These are phyloP conservation scores for Leptographium procerum DNA, from an alignment of 2,329 filamentous ascomycete genomes.

Conservation along the genomic window DNA sequence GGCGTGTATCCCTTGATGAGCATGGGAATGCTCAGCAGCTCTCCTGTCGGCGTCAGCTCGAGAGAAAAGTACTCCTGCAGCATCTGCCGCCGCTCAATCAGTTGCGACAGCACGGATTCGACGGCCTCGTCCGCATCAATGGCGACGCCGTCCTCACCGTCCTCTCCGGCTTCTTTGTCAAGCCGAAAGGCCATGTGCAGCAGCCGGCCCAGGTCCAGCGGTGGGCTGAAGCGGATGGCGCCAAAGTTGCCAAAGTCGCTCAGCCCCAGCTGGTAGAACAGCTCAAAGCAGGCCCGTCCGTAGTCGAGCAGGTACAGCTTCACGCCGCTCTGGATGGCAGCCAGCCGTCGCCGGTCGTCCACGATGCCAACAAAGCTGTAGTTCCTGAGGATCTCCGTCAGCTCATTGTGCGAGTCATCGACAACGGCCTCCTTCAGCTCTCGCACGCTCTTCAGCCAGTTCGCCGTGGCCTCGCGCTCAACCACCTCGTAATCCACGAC, in stretches of 20 bases:
- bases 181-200: constrained; percentile 61
- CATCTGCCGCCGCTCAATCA: constrained; percentile 74
- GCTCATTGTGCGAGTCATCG: constrained; percentile 67
- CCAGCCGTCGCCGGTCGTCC: constrained; percentile 74
- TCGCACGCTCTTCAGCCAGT: constrained; percentile 74
- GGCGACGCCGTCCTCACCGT: constrained; percentile 31
- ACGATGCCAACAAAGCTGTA: constrained; percentile 93
- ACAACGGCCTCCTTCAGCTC: constrained; percentile 72
- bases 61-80: constrained; percentile 86
- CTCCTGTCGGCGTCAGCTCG: constrained; percentile 65
- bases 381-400: constrained; percentile 77
- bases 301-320: constrained; percentile 92
- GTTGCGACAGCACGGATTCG: constrained; percentile 50
- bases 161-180: no score
- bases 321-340: constrained; percentile 85
- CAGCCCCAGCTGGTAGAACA: constrained; percentile 89
- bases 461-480: constrained; percentile 57
- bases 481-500: constrained; percentile 53
- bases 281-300: constrained; percentile 73
- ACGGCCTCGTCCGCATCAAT: constrained; percentile 58
- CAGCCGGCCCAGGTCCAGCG: constrained; percentile 59
- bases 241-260: constrained; percentile 97
- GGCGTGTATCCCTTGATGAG: constrained; percentile 84
- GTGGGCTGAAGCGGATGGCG: constrained; percentile 64
- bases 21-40: constrained; percentile 69